Conservation (phyloP, 2,329 filamentous ascomycete genomes). For the Whalleya microplaca region DNA sequence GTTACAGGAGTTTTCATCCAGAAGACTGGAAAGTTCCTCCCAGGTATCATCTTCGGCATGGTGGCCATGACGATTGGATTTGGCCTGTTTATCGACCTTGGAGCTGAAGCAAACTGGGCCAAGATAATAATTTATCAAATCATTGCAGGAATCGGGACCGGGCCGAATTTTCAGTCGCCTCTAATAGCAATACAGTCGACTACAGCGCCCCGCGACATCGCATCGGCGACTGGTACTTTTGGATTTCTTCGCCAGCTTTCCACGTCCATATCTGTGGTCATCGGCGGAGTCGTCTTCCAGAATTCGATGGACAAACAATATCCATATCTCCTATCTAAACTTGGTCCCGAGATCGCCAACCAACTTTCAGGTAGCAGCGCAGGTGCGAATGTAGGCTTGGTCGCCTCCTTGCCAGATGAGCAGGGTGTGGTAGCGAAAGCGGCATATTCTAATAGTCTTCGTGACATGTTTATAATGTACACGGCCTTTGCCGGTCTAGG, state of each 20-base stretch:
- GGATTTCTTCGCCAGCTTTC: slow-evolving; percentile 71
- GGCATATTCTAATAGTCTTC: slow-evolving; percentile 55
- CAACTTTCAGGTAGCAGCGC: slow-evolving; percentile 55
- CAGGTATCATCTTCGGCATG: slow-evolving; percentile 63
- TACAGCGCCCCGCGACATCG: slow-evolving; percentile 65
- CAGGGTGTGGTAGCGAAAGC: slow-evolving; percentile 41
- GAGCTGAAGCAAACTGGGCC: slow-evolving; percentile 56
- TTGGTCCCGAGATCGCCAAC: slow-evolving; percentile 51
- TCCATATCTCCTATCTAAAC: slow-evolving; percentile 48
- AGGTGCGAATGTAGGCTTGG: slow-evolving; percentile 54
- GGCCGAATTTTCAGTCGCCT: slow-evolving; percentile 71
- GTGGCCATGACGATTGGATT: slow-evolving; percentile 65
- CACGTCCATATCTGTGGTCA: slow-evolving; percentile 68
- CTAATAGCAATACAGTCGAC: slow-evolving; percentile 70
- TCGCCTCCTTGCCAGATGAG: slow-evolving; percentile 47
- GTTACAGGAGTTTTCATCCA: slow-evolving; percentile 60
- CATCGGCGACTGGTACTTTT: slow-evolving; percentile 69
- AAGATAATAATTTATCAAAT: slow-evolving; percentile 66
- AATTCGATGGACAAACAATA: slow-evolving; percentile 69
- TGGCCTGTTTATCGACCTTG: slow-evolving; percentile 66
- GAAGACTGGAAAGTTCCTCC: slow-evolving; percentile 68
- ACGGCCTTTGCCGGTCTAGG: slow-evolving; percentile 53
- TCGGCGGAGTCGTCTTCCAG: slow-evolving; percentile 80
- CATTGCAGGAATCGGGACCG: slow-evolving; percentile 65
- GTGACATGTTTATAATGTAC: slow-evolving; percentile 63